Conservation (phyloP, 805 yeast genomes). For the Candida sakaeoensis region DNA sequence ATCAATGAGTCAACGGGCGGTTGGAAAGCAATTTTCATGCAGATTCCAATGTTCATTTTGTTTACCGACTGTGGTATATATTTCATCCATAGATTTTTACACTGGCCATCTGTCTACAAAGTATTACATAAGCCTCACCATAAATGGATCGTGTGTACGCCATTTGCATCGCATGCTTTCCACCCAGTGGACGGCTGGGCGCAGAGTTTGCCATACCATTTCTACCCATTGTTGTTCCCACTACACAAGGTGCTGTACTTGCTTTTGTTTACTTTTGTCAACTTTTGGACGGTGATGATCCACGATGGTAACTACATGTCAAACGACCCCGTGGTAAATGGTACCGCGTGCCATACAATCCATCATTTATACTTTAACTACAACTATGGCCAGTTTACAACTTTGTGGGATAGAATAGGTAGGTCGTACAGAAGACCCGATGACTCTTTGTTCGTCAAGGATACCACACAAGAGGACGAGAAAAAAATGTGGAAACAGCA, state of each 20-base stretch:
- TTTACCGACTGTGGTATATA: conserved; percentile 95
- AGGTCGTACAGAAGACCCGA: conserved; percentile 93
- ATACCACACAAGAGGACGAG: conserved; percentile 52
- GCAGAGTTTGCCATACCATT: conserved; percentile 91
- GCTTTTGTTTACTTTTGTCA: conserved; percentile 80
- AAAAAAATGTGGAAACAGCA: conserved; percentile 67
- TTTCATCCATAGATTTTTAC: conserved; percentile 86
- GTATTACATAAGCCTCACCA: conserved; percentile 93
- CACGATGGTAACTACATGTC: conserved; percentile 97
- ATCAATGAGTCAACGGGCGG: conserved; percentile 64
- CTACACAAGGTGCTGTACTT: conserved; percentile 84
- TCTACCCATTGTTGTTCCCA: conserved; percentile 90
- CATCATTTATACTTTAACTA: conserved; percentile 97
- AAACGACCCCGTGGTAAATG: conserved; percentile 90
- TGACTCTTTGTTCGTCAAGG: conserved; percentile 62
- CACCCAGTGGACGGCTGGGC: conserved; percentile 96
- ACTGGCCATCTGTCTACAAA: conserved; percentile 89
- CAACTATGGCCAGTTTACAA: conserved; percentile 97
- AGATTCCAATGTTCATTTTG: conserved; percentile 75
- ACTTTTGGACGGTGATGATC: conserved; percentile 98
- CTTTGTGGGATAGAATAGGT: conserved; percentile 96
- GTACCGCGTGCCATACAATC: conserved; percentile 97
- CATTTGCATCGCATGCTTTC: conserved; percentile 97
- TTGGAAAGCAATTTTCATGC: conserved; percentile 58
- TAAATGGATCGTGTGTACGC: conserved; percentile 98